Conservation (phyloP, 2,329 filamentous ascomycete genomes). For the Penicillium psychrosexuale region DNA sequence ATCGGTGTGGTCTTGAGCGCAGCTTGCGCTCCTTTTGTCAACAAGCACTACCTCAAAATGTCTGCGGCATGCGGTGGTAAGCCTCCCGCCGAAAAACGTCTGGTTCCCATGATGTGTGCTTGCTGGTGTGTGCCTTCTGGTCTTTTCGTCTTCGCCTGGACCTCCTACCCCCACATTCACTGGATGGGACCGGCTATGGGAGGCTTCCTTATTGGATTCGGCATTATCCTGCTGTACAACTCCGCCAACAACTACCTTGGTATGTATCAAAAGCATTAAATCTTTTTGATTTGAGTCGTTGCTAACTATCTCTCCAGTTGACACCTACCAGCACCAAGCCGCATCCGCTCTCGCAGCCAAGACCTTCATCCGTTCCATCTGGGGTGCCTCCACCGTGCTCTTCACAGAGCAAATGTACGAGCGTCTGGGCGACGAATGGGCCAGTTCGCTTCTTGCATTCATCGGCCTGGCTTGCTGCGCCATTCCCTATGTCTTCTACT, state of each 20-base stretch:
- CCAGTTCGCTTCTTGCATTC: conserved; percentile 68
- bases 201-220: conserved; percentile 70
- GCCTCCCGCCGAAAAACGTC: conserved; percentile 71
- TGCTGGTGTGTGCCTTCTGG: conserved; percentile 71
- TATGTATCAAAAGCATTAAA: conserved; percentile 16
- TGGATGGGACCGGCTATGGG: conserved; percentile 72
- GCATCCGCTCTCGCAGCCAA: conserved; percentile 79
- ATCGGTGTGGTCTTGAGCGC: conserved; percentile 70
- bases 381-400: conserved; percentile 72
- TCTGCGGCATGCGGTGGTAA: conserved; percentile 63
- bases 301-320: conserved; percentile 43
- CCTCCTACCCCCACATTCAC: conserved; percentile 61
- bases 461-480: conserved; percentile 72
- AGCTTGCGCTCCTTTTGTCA: conserved; percentile 66
- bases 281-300: not conserved
- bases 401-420: conserved; percentile 81
- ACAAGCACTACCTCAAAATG: conserved; percentile 73
- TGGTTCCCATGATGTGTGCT: conserved; percentile 78
- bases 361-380: conserved; percentile 74
- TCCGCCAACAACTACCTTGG: conserved; percentile 69
- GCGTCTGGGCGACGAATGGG: conserved; percentile 72
- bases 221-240: conserved; percentile 82
- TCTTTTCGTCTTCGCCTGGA: conserved; percentile 67
- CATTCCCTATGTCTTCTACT: conserved; percentile 81
- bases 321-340: conserved; percentile 69